These are phyloP conservation scores for Verticillium tricorpus DNA, from an alignment of 2,329 filamentous ascomycete genomes.

Conservation along the genomic window DNA sequence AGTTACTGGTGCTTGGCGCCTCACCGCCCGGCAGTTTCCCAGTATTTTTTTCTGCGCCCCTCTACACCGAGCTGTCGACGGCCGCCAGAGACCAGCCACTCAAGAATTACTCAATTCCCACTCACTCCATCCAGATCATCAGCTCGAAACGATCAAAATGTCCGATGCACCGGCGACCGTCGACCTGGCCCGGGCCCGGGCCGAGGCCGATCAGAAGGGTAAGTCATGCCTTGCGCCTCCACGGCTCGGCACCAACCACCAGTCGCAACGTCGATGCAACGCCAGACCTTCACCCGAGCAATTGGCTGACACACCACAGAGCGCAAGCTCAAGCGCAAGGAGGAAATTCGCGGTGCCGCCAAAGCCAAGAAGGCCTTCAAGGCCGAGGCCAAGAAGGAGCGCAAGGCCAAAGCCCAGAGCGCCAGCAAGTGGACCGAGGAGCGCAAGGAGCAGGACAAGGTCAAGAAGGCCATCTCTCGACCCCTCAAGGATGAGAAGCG, in stretches of 20 bases:
- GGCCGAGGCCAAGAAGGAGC: slow-evolving; percentile 28
- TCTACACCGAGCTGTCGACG: slow-evolving; percentile 6
- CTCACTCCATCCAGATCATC: neutral
- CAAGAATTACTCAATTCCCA: neutral
- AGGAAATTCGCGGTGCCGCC: slow-evolving; percentile 17
- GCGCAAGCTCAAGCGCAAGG: slow-evolving; percentile 19
- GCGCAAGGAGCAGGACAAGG: slow-evolving; percentile 20
- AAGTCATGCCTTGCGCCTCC: neutral
- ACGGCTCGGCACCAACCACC: neutral
- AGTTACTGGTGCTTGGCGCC: neutral
- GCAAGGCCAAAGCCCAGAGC: slow-evolving; percentile 18
- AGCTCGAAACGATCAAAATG: neutral
- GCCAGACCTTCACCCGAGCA: neutral
- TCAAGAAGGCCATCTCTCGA: slow-evolving; percentile 21
- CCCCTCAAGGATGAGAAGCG: slow-evolving; percentile 31
- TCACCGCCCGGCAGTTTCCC: slow-evolving; percentile 27
- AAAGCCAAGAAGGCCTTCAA: slow-evolving; percentile 24
- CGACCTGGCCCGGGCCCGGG: slow-evolving; percentile 2
- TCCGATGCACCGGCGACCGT: neutral
- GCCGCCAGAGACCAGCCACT: neutral
- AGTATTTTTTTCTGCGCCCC: slow-evolving; percentile 7
- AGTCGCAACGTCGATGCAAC: neutral
- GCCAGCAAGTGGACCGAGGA: slow-evolving; percentile 16
- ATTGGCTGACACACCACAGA: slow-evolving; percentile 16
- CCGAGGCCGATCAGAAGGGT: slow-evolving; percentile 7